A percentile compares a stretch with the other conserved stretches of the same genome.
Conservation (phyloP, 176 grass and related monocot species). For the Aegilops longissima region DNA sequence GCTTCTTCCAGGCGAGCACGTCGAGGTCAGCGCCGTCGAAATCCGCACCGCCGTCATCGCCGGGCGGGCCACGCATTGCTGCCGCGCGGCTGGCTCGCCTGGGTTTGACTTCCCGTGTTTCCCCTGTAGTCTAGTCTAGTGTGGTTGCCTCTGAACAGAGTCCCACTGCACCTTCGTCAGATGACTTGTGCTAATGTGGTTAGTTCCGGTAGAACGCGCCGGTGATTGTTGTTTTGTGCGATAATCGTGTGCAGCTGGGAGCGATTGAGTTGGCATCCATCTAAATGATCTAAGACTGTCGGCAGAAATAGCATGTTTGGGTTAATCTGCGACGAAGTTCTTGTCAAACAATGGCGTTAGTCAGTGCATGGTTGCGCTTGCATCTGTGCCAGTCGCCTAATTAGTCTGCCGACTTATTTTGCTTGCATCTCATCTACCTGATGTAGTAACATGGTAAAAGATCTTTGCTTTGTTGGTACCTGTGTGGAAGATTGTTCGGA, state of each 20-base stretch:
- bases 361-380: slow-evolving; percentile 4
- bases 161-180: not conserved
- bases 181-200: not conserved
- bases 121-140: not conserved
- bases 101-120: not conserved
- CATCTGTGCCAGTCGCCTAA: not conserved
- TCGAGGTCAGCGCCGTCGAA: slow-evolving; percentile 42
- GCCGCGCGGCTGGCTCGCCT: not conserved
- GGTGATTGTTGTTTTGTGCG: not conserved
- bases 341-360: not conserved
- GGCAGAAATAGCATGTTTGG: slow-evolving; percentile 4
- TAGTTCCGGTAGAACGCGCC: not conserved
- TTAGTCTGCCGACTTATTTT: not conserved
- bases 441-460: not conserved
- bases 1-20: slow-evolving; percentile 48
- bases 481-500: not conserved
- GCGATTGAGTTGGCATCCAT: not conserved
- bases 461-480: slow-evolving; percentile 15
- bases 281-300: not conserved
- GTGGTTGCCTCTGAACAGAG: not conserved
- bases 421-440: not conserved
- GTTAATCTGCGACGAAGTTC: slow-evolving; percentile 10
- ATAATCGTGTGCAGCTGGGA: not conserved
- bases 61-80: slow-evolving; percentile 7
- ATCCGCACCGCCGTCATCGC: not conserved